phyloP scores from a whole-genome alignment of 768 basidiomycete genomes.

The Asterophora lycoperdoides region DNA sequence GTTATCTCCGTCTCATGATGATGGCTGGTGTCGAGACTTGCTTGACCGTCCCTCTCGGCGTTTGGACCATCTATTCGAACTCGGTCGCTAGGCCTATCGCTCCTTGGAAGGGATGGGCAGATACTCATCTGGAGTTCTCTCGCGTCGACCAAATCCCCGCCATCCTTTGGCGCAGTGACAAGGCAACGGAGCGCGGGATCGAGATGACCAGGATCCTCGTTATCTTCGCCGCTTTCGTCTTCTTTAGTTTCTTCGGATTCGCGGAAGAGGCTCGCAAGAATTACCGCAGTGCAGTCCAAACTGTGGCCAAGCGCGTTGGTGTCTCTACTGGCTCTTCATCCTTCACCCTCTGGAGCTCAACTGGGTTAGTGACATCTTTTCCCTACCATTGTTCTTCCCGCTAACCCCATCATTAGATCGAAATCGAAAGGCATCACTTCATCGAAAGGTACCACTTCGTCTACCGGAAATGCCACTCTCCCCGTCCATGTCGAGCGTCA shows the following conservation, averaged over 20 bases:
- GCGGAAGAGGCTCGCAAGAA: conserved; percentile 45
- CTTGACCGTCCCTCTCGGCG: conserved; percentile 34
- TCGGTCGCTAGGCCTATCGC: conserved; percentile 12
- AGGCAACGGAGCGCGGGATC: conserved; percentile 12
- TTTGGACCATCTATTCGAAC: conserved; percentile 29
- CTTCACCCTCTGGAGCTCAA: conserved; percentile 22
- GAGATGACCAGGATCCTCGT: conserved; percentile 38
- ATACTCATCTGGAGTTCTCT: conserved; percentile 49
- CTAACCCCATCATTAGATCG: conserved; percentile 11
- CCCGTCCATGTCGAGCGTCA: conserved; percentile 46
- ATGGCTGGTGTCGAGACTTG: conserved; percentile 37
- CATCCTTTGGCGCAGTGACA: conserved; percentile 31
- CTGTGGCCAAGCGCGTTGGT: conserved; percentile 30
- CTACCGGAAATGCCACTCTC: conserved; percentile 24
- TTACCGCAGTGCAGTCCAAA: conserved; percentile 31
- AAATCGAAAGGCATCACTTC: conserved; percentile 20
- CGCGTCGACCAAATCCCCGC: conserved; percentile 35
- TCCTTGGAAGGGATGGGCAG: conserved; percentile 46
- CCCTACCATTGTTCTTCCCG: background rate
- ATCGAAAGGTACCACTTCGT: conserved; percentile 3
- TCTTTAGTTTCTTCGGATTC: conserved; percentile 56
- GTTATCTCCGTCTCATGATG: conserved; percentile 50
- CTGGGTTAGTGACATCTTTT: conserved; percentile 17
- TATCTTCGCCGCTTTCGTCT: conserved; percentile 38
- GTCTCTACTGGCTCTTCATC: conserved; percentile 14